Conservation (phyloP, 2,329 filamentous ascomycete genomes). For the Corynespora cassiicola region DNA sequence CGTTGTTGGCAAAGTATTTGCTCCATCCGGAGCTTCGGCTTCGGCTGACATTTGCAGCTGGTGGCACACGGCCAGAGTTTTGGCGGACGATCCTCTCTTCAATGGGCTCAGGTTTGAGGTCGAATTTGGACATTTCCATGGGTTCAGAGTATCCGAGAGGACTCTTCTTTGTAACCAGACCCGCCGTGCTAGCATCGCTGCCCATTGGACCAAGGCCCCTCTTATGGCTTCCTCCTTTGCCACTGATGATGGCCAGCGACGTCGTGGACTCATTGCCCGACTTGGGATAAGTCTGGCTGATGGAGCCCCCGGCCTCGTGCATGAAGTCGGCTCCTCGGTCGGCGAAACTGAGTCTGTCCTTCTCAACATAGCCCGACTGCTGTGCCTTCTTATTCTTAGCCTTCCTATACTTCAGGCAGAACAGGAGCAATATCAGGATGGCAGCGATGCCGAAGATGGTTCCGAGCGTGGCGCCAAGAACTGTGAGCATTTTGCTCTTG, state of each 20-base stretch:
- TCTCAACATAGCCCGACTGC: constrained; percentile 61
- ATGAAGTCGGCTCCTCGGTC: constrained; percentile 60
- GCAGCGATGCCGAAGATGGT: constrained; percentile 77
- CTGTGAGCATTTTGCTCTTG: constrained; percentile 60
- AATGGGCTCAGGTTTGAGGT: constrained; percentile 43
- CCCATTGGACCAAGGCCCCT: constrained; percentile 52
- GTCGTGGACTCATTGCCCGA: constrained; percentile 44
- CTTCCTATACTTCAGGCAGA: constrained; percentile 68
- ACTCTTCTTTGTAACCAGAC: constrained; percentile 63
- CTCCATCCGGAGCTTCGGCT: constrained; percentile 75
- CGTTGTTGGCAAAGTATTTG: constrained; percentile 77
- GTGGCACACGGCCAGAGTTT: constrained; percentile 36
- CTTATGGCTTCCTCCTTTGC: constrained; percentile 60
- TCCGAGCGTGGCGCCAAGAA: constrained; percentile 83
- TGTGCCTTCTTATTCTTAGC: constrained; percentile 65
- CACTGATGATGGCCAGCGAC: constrained; percentile 59
- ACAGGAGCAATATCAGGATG: constrained; percentile 74
- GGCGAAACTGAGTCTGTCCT: constrained; percentile 56
- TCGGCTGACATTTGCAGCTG: constrained; percentile 26
- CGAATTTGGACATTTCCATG: constrained; percentile 54
- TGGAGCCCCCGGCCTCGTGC: constrained; percentile 56
- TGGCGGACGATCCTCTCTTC: constrained; percentile 43
- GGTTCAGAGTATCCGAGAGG: constrained; percentile 49
- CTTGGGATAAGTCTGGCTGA: constrained; percentile 35
- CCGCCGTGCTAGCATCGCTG: constrained; percentile 67